Evolutionary conservation across 352 stramenopile species (phyloP), one percentile per base, ranked within the genome.

Genomic region (Globisporangium yorkense): DNA sequence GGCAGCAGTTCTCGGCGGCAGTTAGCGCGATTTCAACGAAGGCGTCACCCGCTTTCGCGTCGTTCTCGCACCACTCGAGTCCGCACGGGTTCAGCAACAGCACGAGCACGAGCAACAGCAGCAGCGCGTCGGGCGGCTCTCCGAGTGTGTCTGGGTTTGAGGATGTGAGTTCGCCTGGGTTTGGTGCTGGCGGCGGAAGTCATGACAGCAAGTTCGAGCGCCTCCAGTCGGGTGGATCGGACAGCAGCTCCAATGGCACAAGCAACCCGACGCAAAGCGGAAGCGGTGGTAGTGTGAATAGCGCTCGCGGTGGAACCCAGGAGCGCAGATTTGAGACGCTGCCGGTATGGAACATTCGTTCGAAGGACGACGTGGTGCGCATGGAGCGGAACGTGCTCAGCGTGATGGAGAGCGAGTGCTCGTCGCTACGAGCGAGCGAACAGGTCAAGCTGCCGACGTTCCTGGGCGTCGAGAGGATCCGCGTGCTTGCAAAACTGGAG

Each of bases 1-100:
- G 81, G 0, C 85, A 91, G 58, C 81, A 91, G 54, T 74, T 92
- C 44, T 89, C 83, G 0, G 83, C 85, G 3, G 84, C 84, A 6
- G 77, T 93, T 49, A 92, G 70, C 57, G 80, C 78, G 7, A 84
- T 90, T 16, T 91, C 81, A 18, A 88, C 80, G 0, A 92, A 89
- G 56, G 76, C 80, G 1, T 77, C 82, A 0, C 82, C 82, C 16
- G 64, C 78, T n/a, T 89, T 89, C 58, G 69, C 68, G 9, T 73
- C 74, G 3, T 87, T 89, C 50, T 72, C 77, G 20, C 65, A 80
- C 24, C 54, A 67, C 54, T 56, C 37, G 12, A 59, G 46, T 10
- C 45, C 61, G 4, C 37, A 57, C 18, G 35, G 50, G 33, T 46
- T 56, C 48, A 54, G 10, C 48, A 41, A 12, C n/a, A 57, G 35